These are phyloP conservation scores for Jaapia argillacea DNA, from an alignment of 768 basidiomycete genomes.

Conservation along the genomic window DNA sequence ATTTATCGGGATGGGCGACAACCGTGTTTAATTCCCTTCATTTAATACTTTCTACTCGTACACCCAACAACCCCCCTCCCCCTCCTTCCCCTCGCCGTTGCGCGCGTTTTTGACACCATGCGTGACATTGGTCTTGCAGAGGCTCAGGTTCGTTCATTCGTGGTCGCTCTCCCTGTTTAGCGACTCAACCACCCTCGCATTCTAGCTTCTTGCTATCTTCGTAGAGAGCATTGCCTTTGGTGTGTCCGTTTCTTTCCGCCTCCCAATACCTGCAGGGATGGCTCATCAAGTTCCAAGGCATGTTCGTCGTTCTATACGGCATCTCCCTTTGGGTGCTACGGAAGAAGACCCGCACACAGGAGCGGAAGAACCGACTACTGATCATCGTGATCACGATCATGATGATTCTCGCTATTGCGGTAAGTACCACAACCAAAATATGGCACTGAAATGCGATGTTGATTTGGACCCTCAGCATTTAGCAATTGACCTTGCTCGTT, in stretches of 20 bases:
- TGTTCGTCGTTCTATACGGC: neutral
- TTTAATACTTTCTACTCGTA: no score
- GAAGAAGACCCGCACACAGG: neutral
- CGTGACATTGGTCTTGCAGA: neutral
- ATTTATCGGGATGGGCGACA: no score
- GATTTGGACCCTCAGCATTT: no score
- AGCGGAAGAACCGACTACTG: conserved; percentile 11
- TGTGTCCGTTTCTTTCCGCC: neutral
- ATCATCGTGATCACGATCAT: conserved; percentile 20
- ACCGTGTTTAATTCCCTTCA: no score
- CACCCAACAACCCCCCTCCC: no score
- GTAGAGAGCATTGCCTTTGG: neutral
- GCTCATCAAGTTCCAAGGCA: no score
- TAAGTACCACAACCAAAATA: conserved; percentile 3
- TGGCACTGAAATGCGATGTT: neutral
- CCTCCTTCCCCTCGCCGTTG: no score
- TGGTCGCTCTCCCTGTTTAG: neutral
- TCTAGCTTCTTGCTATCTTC: neutral
- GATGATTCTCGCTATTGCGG: conserved; percentile 23
- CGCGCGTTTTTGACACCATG: no score
- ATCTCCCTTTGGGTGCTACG: neutral
- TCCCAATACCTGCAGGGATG: neutral
- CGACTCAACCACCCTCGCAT: neutral
- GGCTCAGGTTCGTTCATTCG: neutral
- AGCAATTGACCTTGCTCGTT: conserved; percentile 23